Base-by-base conservation (phyloP, 2,329 filamentous ascomycete species). In the Aureobasidium mangrovei region DNA sequence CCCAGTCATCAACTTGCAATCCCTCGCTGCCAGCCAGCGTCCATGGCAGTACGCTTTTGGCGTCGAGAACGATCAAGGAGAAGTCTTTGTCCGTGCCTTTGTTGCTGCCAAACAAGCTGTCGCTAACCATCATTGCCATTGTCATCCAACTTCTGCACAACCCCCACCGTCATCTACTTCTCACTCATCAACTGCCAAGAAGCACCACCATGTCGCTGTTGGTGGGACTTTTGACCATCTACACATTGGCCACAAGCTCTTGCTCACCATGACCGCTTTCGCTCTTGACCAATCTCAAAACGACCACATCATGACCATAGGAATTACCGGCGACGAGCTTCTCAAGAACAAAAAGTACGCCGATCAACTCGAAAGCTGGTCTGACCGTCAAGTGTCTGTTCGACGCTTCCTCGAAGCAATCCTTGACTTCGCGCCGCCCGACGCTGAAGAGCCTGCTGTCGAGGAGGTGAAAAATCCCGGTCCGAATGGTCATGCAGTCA, bases 141-240 rank as follows among this genome's bases (percentile, higher is more conserved):
- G 47, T 26, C 47, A 51, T 7, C 18, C 38, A n/a, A 27, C 28
- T 10, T 8, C 29, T 42, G 38, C 33, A 51, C 4, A 18, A 27
- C 9, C 47, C 7, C 33, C 40, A 10, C n/a, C 58, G 2, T 33
- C 35, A 24, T 12, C 46, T 62, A 2, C 27, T 39, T 45, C 41
- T 24, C 4, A 41, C 56, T 26, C 49, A 60, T 62, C 63, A 18
- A 18, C 18, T 40, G 66, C 66, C 2, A 58, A 60, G 27, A 63
- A 69, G 40, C 80, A 87, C 67, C 71, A 75, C 56, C 78, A 81
- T 10, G 85, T 94, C 47, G 88, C 85, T 51, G 81, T 97, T 9
- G 93, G 91, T 31, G 93, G 93, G 7, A 98, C 93, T 0, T 98
- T 97, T 70, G 93, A 98, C 68, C 90, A 97, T 70, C 79, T 98